Evolutionary conservation across 805 yeast species (phyloP).

Genomic region (Candida jianshihensis): DNA sequence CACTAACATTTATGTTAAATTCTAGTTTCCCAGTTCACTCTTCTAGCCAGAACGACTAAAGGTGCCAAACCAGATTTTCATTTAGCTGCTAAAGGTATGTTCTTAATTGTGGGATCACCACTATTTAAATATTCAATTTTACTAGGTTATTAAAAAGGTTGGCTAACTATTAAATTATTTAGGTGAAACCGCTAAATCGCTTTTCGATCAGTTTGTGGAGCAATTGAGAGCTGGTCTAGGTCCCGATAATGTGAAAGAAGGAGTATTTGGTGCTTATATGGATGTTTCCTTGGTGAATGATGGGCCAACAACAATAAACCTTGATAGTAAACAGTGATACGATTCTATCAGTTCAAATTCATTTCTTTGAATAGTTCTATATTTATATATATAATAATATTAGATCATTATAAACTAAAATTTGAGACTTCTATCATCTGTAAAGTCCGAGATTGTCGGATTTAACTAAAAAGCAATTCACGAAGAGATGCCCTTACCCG

Average conservation of each 20-base stretch:
- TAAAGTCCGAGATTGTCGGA: too few relatives aligned
- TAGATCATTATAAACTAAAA: too few relatives aligned
- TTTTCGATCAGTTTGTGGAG: slow-evolving; percentile 43
- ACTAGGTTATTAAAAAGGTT: too few relatives aligned
- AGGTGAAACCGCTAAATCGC: slow-evolving; percentile 46
- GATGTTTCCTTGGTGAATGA: slow-evolving; percentile 83
- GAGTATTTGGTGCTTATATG: slow-evolving; percentile 97
- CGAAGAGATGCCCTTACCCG: slow-evolving; percentile 11
- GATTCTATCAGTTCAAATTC: too few relatives aligned
- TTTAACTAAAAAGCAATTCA: too few relatives aligned
- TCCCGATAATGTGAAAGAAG: slow-evolving; percentile 68
- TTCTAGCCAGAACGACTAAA: slow-evolving; percentile 77
- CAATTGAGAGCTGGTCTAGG: slow-evolving; percentile 47
- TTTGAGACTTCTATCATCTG: too few relatives aligned
- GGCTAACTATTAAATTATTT: too few relatives aligned
- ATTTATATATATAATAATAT: too few relatives aligned
- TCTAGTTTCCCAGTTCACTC: slow-evolving; percentile 82
- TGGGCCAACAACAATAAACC: slow-evolving; percentile 85
- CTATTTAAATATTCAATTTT: too few relatives aligned
- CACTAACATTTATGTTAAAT: too few relatives aligned
- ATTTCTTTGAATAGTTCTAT: too few relatives aligned
- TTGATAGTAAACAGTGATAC: slow-evolving; percentile 54
- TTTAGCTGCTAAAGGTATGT: slow-evolving; percentile 74
- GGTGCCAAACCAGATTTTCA: slow-evolving; percentile 97
- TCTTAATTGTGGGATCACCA: too few relatives aligned